These are phyloP conservation scores for Periconia macrospinosa DNA, from an alignment of 2,329 filamentous ascomycete genomes.

Conservation along the genomic window DNA sequence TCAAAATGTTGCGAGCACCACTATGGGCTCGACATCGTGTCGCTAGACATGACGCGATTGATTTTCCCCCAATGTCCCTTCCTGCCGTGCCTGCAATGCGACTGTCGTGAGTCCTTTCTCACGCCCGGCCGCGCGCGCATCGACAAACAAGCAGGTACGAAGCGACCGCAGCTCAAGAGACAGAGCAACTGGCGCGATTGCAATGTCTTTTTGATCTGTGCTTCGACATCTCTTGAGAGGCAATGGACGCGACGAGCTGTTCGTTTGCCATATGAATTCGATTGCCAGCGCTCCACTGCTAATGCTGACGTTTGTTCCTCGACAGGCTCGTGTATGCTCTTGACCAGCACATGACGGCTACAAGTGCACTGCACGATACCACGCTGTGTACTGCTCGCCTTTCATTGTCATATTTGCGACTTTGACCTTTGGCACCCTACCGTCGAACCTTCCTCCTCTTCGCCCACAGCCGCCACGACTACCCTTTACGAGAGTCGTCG, in stretches of 20 bases:
- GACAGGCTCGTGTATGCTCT: constrained; percentile 29
- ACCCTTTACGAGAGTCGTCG: constrained; percentile 16
- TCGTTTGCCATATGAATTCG: not conserved
- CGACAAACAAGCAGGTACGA: constrained; percentile 29
- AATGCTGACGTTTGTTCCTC: constrained; percentile 41
- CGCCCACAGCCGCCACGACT: constrained; percentile 19
- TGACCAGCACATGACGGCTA: constrained; percentile 31
- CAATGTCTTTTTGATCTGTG: constrained; percentile 25
- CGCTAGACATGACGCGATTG: not conserved
- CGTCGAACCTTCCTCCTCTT: constrained; percentile 9
- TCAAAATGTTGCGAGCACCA: not conserved
- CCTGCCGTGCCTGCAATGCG: constrained; percentile 13
- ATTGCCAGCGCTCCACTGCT: not conserved
- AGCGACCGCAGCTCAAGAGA: constrained; percentile 29
- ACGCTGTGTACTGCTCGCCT: not conserved
- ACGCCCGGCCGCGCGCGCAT: constrained; percentile 25
- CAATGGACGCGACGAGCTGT: no score
- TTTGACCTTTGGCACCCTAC: constrained; percentile 18
- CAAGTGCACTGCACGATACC: constrained; percentile 17
- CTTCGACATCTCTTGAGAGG: constrained; percentile 32
- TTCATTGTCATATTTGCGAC: constrained; percentile 26
- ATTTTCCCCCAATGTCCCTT: constrained; percentile 11
- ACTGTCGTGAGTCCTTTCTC: constrained; percentile 16
- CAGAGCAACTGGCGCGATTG: constrained; percentile 28
- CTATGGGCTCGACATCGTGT: not conserved